A percentile compares a stretch with the other conserved stretches of the same genome.
Conservation (phyloP, 139 green algal genomes). For the Mychonastes homosphaera region DNA sequence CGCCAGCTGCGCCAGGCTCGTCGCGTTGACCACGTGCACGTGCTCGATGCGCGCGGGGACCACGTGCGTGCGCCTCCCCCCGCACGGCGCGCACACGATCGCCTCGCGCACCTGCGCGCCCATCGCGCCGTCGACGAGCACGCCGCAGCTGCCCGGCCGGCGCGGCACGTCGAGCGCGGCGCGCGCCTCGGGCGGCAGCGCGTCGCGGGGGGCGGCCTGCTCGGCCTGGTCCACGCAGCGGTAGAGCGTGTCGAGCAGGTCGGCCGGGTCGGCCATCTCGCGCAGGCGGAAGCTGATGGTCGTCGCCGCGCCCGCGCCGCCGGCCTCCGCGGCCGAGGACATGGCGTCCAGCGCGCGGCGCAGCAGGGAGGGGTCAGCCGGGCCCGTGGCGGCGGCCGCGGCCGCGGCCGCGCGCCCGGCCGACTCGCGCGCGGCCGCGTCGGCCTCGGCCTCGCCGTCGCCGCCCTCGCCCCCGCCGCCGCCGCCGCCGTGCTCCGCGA, state of each 20-base stretch:
- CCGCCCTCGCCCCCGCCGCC: too few species aligned
- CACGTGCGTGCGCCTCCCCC: conserved; percentile 18
- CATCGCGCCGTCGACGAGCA: conserved; percentile 34
- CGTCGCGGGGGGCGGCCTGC: background rate
- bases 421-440: too few species aligned
- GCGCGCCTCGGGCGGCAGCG: too few species aligned
- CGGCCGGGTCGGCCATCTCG: conserved; percentile 51
- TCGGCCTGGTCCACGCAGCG: conserved; percentile 22
- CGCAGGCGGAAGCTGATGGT: conserved; percentile 32
- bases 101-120: conserved; percentile 30
- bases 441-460: too few species aligned
- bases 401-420: background rate
- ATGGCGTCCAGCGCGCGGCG: conserved; percentile 47
- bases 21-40: conserved; percentile 29
- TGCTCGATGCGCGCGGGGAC: conserved; percentile 36
- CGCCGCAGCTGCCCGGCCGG: conserved; percentile 6
- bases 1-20: background rate
- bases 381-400: background rate
- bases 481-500: too few species aligned
- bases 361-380: conserved; percentile 45
- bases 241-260: conserved; percentile 34
- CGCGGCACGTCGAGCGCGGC: too few species aligned
- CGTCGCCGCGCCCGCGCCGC: too few species aligned
- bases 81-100: conserved; percentile 28
- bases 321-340: too few species aligned